These are phyloP conservation scores for Saksenaea oblongispora DNA, from an alignment of 371 early-diverging fungal genomes.

Conservation along the genomic window DNA sequence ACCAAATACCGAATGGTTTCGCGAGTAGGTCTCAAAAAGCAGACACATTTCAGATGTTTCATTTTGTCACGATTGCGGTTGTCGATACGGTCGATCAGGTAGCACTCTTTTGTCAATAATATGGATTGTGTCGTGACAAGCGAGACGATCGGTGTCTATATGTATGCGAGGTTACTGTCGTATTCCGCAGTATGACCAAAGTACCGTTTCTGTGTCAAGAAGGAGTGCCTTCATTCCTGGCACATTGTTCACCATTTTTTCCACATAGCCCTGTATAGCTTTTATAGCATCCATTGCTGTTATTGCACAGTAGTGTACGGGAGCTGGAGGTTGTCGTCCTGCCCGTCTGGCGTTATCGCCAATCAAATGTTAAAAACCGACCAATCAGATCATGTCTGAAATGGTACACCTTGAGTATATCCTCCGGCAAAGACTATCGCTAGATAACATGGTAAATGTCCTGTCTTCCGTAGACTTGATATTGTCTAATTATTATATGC, in stretches of 20 bases:
- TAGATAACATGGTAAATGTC: too few species aligned
- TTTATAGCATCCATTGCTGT: slow-evolving; percentile 73
- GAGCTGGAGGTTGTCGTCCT: not conserved
- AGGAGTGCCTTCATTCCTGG: slow-evolving; percentile 96
- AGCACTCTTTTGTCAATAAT: slow-evolving; percentile 89
- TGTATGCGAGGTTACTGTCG: not conserved
- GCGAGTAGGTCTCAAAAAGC: slow-evolving; percentile 85
- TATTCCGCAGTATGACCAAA: too few species aligned
- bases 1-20: slow-evolving; percentile 82
- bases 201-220: slow-evolving; percentile 91
- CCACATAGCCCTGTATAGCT: slow-evolving; percentile 85
- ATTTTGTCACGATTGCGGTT: slow-evolving; percentile 84
- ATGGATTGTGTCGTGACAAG: slow-evolving; percentile 89
- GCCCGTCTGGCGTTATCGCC: not conserved
- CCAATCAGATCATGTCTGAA: too few species aligned
- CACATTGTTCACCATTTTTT: slow-evolving; percentile 88
- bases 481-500: too few species aligned
- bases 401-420: too few species aligned
- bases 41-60: slow-evolving; percentile 92
- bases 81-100: slow-evolving; percentile 91
- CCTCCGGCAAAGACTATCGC: too few species aligned
- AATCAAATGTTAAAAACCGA: too few species aligned
- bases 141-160: slow-evolving; percentile 89
- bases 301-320: not conserved
- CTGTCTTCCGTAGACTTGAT: too few species aligned